Evolutionary conservation across 805 yeast genomes (phyloP).

Genomic region (Wickerhamomyces hampshirensis): DNA sequence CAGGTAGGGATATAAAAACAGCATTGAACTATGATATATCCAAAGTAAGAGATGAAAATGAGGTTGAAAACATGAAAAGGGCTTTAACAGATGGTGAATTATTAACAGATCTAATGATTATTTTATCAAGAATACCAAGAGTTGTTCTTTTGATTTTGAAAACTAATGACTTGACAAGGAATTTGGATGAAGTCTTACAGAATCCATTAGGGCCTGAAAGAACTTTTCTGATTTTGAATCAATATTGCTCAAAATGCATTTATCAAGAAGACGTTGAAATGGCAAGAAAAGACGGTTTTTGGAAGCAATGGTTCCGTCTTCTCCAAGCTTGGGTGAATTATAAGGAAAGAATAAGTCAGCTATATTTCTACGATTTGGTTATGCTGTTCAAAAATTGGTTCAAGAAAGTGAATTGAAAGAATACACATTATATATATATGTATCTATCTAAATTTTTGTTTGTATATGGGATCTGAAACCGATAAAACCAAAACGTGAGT

Average conservation of each 20-base stretch:
- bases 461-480: too few species aligned
- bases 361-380: slow-evolving; percentile 16
- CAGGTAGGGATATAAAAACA: slow-evolving; percentile 84
- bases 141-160: slow-evolving; percentile 82
- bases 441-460: too few species aligned
- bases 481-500: too few species aligned
- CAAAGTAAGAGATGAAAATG: slow-evolving; percentile 51
- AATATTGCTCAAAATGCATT: slow-evolving; percentile 80
- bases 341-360: slow-evolving; percentile 12
- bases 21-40: slow-evolving; percentile 64
- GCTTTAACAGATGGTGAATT: slow-evolving; percentile 60
- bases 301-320: slow-evolving; percentile 20
- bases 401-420: neutral
- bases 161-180: slow-evolving; percentile 90
- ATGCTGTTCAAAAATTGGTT: slow-evolving; percentile 15
- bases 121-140: slow-evolving; percentile 76
- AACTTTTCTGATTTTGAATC: slow-evolving; percentile 83
- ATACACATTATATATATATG: too few species aligned
- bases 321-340: slow-evolving; percentile 22
- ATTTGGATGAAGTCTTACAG: slow-evolving; percentile 76
- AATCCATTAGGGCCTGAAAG: slow-evolving; percentile 85
- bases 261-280: slow-evolving; percentile 60
- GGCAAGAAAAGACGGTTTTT: slow-evolving; percentile 2
- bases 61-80: slow-evolving; percentile 61
- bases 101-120: slow-evolving; percentile 69